These are phyloP conservation scores for Nephelium lappaceum DNA, from an alignment of 345 rosid species.

Conservation along the genomic window DNA sequence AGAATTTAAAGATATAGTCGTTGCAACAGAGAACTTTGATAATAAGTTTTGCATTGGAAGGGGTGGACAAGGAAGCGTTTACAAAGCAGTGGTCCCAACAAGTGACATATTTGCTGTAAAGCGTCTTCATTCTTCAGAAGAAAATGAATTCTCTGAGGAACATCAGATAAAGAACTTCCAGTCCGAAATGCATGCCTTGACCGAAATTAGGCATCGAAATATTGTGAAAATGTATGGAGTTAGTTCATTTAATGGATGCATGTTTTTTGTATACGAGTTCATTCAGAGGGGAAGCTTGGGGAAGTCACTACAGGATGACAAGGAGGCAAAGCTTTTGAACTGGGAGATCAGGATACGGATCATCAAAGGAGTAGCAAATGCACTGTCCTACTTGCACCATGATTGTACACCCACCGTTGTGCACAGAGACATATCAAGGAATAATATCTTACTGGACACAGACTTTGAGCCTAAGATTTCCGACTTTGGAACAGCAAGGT, in stretches of 20 bases:
- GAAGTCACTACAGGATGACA: constrained; percentile 22
- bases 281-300: constrained; percentile 44
- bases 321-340: constrained; percentile 29
- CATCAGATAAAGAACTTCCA: constrained; percentile 32
- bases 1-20: constrained; percentile 38
- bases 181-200: constrained; percentile 41
- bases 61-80: constrained; percentile 45
- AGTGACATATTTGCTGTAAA: constrained; percentile 35
- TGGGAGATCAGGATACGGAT: constrained; percentile 42
- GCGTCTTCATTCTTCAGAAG: constrained; percentile 33
- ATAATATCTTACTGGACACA: constrained; percentile 32
- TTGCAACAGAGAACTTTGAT: constrained; percentile 43
- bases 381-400: constrained; percentile 53
- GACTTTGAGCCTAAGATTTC: constrained; percentile 48
- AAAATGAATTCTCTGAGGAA: constrained; percentile 29
- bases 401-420: constrained; percentile 41
- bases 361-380: constrained; percentile 49
- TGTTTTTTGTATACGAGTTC: constrained; percentile 40
- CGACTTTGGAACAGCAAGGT: constrained; percentile 49
- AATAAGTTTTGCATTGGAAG: constrained; percentile 38
- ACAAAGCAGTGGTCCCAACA: constrained; percentile 33
- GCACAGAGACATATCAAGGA: constrained; percentile 48
- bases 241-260: constrained; percentile 31
- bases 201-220: constrained; percentile 45
- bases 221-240: constrained; percentile 48